Conservation (phyloP, 2,329 filamentous ascomycete genomes). For the Zymoseptoria brevis region DNA sequence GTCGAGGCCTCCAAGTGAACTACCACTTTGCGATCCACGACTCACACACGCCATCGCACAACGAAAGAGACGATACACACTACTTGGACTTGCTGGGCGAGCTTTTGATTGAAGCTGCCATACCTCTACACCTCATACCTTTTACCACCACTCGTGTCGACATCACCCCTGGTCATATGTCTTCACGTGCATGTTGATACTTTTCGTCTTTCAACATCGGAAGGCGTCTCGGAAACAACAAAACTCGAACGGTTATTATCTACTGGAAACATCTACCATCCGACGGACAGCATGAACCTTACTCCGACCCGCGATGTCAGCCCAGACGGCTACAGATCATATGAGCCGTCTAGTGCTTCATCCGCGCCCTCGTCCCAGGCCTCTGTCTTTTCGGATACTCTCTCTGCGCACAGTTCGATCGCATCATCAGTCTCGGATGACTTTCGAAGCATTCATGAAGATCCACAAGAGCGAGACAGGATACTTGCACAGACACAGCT, state of each 20-base stretch:
- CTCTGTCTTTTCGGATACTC: slow-evolving; percentile 65
- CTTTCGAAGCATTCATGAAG: slow-evolving; percentile 41
- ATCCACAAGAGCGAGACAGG: slow-evolving; percentile 18
- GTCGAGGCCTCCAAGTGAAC: slow-evolving; percentile 13
- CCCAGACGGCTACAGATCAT: slow-evolving; percentile 41
- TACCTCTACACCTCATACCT: slow-evolving; percentile 1
- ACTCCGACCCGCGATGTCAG: slow-evolving; percentile 18
- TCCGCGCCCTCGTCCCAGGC: slow-evolving; percentile 68
- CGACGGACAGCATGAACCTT: slow-evolving; percentile 22
- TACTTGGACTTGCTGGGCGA: slow-evolving; percentile 15
- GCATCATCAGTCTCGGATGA: slow-evolving; percentile 54
- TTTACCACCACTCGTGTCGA: slow-evolving; percentile 1
- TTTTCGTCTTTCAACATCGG: slow-evolving; percentile 23
- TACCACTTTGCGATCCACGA: slow-evolving; percentile 2
- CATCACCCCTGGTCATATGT: slow-evolving; percentile 14
- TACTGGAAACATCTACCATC: slow-evolving; percentile 22
- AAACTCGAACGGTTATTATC: slow-evolving; percentile 18
- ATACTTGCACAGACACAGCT: slow-evolving; percentile 18
- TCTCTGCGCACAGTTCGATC: slow-evolving; percentile 42
- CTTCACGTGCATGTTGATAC: slow-evolving; percentile 7
- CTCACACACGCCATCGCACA: neutral
- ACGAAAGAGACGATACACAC: slow-evolving; percentile 16
- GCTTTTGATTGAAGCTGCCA: slow-evolving; percentile 4
- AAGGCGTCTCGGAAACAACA: slow-evolving; percentile 23
- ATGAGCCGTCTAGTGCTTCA: slow-evolving; percentile 63